Percentiles rank a stretch among this genome's conserved stretches.
Evolutionary conservation across 208 protist genomes (phyloP).

Genomic region (Leishmania aethiopica): DNA sequence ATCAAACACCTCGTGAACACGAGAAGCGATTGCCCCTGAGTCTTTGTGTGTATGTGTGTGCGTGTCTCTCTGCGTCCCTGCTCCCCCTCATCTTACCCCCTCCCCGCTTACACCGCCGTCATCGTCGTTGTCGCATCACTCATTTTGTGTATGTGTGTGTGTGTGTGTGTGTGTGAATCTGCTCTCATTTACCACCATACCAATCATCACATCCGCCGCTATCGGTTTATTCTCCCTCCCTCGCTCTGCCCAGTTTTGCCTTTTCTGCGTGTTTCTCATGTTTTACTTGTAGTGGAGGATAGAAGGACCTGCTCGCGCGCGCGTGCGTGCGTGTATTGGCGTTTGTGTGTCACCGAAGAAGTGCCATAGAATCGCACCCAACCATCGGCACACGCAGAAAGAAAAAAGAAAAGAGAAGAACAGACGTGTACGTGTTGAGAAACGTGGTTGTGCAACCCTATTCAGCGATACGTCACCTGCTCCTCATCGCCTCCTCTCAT

Average conservation of each 20-base stretch:
- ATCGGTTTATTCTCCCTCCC: not conserved
- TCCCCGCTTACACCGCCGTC: not conserved
- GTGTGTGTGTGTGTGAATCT: not conserved
- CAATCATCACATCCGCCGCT: too few species aligned
- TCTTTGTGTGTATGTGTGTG: not conserved
- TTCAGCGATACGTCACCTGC: too few species aligned
- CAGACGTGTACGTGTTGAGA: too few species aligned
- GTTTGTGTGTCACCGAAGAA: not conserved
- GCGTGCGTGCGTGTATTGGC: not conserved
- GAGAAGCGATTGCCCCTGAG: too few species aligned
- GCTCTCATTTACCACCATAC: not conserved
- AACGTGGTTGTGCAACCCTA: not conserved
- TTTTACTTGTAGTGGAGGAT: not conserved
- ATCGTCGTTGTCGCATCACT: not conserved
- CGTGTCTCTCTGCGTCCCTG: too few species aligned
- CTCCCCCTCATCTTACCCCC: not conserved
- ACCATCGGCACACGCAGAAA: too few species aligned
- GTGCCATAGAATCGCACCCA: too few species aligned
- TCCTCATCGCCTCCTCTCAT: too few species aligned
- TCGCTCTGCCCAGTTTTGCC: constrained; percentile 1
- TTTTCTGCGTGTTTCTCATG: constrained; percentile 2
- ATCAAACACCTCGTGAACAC: not conserved
- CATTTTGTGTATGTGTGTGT: not conserved
- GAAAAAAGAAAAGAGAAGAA: too few species aligned
- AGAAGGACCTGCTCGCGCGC: not conserved